Conservation (phyloP, 805 yeast species). For the Phaffomyces thermotolerans region DNA sequence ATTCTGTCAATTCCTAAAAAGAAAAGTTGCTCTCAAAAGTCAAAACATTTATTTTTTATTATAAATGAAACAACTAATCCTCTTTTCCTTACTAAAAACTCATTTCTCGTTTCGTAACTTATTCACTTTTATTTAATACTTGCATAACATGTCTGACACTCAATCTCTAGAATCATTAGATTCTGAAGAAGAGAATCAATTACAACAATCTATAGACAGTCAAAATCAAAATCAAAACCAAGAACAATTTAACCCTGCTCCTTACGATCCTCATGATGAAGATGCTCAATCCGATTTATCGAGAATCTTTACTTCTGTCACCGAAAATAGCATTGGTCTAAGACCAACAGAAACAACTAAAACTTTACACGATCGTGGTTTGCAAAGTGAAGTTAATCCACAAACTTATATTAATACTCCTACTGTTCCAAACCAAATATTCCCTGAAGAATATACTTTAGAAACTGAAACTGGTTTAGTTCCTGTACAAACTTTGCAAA, state of each 20-base stretch:
- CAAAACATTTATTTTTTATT: neutral
- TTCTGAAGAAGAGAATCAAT: constrained; percentile 2
- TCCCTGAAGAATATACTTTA: constrained; percentile 87
- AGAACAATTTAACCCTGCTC: constrained; percentile 25
- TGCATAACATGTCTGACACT: neutral
- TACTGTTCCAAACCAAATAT: constrained; percentile 46
- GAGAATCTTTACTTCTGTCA: constrained; percentile 17
- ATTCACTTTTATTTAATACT: too few species aligned
- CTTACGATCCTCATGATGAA: constrained; percentile 38
- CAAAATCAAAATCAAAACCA: constrained; percentile 2
- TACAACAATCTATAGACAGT: constrained; percentile 8
- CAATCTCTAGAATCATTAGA: constrained; percentile 18
- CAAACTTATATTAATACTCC: constrained; percentile 53
- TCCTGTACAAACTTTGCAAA: constrained; percentile 64
- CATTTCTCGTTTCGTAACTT: too few species aligned
- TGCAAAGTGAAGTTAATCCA: constrained; percentile 43
- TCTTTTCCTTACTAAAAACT: neutral
- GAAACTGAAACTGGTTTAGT: constrained; percentile 89
- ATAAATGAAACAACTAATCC: neutral
- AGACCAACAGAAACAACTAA: constrained; percentile 66
- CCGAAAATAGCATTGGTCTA: constrained; percentile 17
- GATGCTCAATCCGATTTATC: constrained; percentile 42
- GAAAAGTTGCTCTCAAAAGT: neutral
- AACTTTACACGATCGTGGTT: constrained; percentile 57
- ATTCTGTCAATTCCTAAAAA: neutral